Conservation (phyloP, 495 filamentous ascomycete species). For the Penicillium herquei region DNA sequence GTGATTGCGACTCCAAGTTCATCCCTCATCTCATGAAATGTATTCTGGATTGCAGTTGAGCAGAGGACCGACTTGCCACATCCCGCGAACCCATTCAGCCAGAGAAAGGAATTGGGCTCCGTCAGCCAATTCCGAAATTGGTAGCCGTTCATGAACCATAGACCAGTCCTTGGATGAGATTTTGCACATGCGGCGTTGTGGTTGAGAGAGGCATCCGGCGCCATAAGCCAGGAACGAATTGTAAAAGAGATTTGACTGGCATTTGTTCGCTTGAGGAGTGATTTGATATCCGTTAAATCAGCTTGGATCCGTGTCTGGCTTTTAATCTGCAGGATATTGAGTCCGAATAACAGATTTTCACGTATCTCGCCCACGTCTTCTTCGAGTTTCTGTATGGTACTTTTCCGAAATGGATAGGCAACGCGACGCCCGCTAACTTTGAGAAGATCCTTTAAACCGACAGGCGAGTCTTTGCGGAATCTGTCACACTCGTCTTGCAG, state of each 20-base stretch:
- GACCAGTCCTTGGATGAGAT: conserved; percentile 23
- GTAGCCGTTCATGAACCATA: conserved; percentile 31
- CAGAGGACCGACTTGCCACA: conserved; percentile 44
- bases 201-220: conserved; percentile 30
- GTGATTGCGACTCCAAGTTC: conserved; percentile 25
- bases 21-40: conserved; percentile 13
- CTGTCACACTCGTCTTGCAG: conserved; percentile 26
- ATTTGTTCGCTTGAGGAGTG: conserved; percentile 10
- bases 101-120: conserved; percentile 36
- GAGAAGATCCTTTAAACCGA: conserved; percentile 11
- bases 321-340: conserved; percentile 27
- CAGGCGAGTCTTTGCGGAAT: conserved; percentile 11
- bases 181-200: conserved; percentile 27
- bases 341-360: conserved; percentile 24
- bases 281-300: conserved; percentile 17
- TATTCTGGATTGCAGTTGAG: conserved; percentile 31
- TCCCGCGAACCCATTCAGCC: conserved; percentile 41
- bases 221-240: conserved; percentile 29
- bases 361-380: conserved; percentile 29
- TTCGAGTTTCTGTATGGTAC: conserved; percentile 32
- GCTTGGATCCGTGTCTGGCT: conserved; percentile 14
- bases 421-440: conserved; percentile 15
- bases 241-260: conserved; percentile 21
- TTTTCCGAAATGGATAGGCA: conserved; percentile 32
- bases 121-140: conserved; percentile 32